Percentiles rank a stretch among this genome's conserved stretches.
Evolutionary conservation across 352 stramenopile species (phyloP).

Genomic region (Phytophthora hybrid): DNA sequence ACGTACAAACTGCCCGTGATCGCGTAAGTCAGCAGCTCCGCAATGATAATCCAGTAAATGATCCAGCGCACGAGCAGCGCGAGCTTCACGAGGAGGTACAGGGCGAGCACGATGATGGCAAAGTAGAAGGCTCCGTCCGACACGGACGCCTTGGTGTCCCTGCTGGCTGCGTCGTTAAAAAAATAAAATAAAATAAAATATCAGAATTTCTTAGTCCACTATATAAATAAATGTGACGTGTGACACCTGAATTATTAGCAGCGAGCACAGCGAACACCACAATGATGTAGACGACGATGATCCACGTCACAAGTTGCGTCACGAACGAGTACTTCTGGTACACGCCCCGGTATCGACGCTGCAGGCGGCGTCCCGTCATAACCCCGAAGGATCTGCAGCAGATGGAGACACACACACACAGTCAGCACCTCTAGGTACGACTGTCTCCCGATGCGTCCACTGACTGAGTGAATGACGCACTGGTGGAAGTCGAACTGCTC

Average conservation of each 20-base stretch:
- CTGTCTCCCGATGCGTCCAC: too few species aligned
- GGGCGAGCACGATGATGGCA: conserved; percentile 46
- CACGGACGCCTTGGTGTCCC: conserved; percentile 27
- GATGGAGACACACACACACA: not conserved
- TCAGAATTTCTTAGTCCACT: too few species aligned
- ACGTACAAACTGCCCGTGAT: conserved; percentile 59
- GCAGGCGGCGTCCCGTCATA: conserved; percentile 64
- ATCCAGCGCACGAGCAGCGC: conserved; percentile 85
- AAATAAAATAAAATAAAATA: not conserved
- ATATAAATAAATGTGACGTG: too few species aligned
- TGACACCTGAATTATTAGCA: conserved; percentile 36
- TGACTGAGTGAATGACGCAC: conserved; percentile 14
- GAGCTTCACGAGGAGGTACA: conserved; percentile 79
- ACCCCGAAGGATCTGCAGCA: conserved; percentile 54
- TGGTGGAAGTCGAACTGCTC: conserved; percentile 56
- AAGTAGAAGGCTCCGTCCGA: conserved; percentile 67
- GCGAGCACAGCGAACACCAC: conserved; percentile 50
- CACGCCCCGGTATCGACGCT: conserved; percentile 64
- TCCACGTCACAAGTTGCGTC: conserved; percentile 59
- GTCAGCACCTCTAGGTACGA: not conserved
- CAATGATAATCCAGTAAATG: conserved; percentile 84
- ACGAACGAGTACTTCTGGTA: conserved; percentile 69
- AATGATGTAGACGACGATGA: conserved; percentile 66
- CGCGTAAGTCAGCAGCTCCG: conserved; percentile 62
- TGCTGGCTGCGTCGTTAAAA: conserved; percentile 13